Base-by-base conservation (phyloP, 176 grass and related monocot genomes). In the Juncus inflexus region DNA sequence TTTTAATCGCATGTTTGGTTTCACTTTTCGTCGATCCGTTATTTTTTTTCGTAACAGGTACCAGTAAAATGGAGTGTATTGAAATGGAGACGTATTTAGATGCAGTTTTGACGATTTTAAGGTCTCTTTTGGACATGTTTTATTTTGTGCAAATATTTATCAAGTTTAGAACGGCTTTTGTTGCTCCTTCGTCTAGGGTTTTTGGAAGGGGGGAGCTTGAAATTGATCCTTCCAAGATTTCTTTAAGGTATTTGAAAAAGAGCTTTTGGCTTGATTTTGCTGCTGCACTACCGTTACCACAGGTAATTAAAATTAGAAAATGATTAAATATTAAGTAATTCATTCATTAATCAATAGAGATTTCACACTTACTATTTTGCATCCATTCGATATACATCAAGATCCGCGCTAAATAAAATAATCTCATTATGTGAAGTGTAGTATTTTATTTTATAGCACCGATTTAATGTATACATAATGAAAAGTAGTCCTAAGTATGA, bases 21-120 rank as follows among this genome's bases (percentile, higher is more conserved):
- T 91, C 94, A 0, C 87, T 97, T 54, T 97, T 97, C 52, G 77
- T 97, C 1, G 94, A 97, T 62, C 94, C 94, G 13, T n/a, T 97
- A 40, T 92, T 97, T 78, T 80, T 92, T 6, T 97, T 89, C 83
- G 63, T 97, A 7, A 86, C 88, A 0, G 83, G 74, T 2, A 97
- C 83, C 1, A 67, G 19, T 64, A 70, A 74, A 42, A 66, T 66
- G 67, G 43, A 35, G 52, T 97, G 94, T 61, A 75, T 89, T 37
- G 77, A 92, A 50, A 77, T 86, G 68, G 62, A 74, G 5, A 58
- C 70, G 45, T 59, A 74, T 8, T 66, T 91, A 3, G 78, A 79
- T 47, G 54, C 82, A 1, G 74, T 63, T 58, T 86, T 97, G 36
- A 89, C 85, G 36, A 63, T 82, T 47, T 40, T 86, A 15, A 84